Percentiles rank a stretch among this genome's conserved stretches.
Conservation (phyloP, 768 basidiomycete genomes). For the Tubosaeta sp. region DNA sequence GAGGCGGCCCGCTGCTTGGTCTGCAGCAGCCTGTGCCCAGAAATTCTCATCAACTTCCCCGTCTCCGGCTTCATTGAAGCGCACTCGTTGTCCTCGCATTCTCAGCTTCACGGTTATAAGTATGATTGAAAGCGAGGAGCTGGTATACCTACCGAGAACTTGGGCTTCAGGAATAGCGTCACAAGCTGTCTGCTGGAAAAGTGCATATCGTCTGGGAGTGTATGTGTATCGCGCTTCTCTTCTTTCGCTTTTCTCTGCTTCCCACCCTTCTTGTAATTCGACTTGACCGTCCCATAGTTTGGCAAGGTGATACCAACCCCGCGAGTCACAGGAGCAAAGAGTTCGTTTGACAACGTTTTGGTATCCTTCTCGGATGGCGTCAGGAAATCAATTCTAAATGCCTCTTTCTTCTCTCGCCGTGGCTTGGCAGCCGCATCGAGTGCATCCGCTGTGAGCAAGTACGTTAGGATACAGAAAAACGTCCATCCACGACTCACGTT, state of each 20-base stretch:
- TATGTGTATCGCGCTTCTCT: slow-evolving; percentile 70
- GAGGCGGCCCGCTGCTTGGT: slow-evolving; percentile 60
- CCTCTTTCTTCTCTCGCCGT: slow-evolving; percentile 72
- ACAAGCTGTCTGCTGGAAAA: slow-evolving; percentile 89
- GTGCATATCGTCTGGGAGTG: slow-evolving; percentile 95
- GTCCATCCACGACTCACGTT: slow-evolving; percentile 49
- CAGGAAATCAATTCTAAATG: slow-evolving; percentile 78
- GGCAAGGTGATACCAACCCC: slow-evolving; percentile 67
- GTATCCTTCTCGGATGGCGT: slow-evolving; percentile 54
- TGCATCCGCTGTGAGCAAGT: slow-evolving; percentile 38
- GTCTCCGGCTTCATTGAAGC: slow-evolving; percentile 56
- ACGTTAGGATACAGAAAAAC: neutral
- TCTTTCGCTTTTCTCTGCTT: slow-evolving; percentile 46
- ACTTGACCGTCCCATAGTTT: slow-evolving; percentile 38
- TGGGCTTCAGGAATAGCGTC: slow-evolving; percentile 92
- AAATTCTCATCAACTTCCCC: slow-evolving; percentile 95
- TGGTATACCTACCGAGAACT: slow-evolving; percentile 68
- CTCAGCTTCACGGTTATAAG: slow-evolving; percentile 53
- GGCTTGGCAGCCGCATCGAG: slow-evolving; percentile 48
- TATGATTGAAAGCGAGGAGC: neutral
- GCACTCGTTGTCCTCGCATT: slow-evolving; percentile 74
- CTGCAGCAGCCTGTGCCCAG: slow-evolving; percentile 94
- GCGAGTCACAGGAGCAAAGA: slow-evolving; percentile 76
- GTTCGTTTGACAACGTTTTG: slow-evolving; percentile 60
- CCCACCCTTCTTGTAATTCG: slow-evolving; percentile 30